Evolutionary conservation across 805 yeast genomes (phyloP), one percentile per base, ranked within the genome.

Genomic region (Metschnikowia kofuensis): DNA sequence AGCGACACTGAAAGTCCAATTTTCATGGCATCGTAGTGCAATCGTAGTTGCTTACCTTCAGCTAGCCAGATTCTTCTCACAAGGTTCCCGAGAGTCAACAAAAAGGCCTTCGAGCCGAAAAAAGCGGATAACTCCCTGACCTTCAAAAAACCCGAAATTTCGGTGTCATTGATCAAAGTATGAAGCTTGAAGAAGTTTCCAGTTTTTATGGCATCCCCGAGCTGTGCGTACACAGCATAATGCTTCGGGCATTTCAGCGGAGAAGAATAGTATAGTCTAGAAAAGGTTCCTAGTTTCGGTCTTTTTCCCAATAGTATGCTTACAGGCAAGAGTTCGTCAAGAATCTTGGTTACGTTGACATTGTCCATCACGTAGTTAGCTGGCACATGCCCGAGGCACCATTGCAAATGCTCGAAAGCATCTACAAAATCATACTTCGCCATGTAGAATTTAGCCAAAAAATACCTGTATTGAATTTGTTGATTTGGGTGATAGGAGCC

Each of bases 231-330:
- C 7, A 67, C 35, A 32, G 59, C 30, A 52, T 70, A 31, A 64
- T 62, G 62, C 38, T 51, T 39, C 51, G 67, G 50, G 30, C 40
- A 35, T 15, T n/a, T 34, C 57, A 56, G 40, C 40, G 55, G 48
- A 7, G 47, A 35, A 1, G 58, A 40, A 39, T 56, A 62, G 15
- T 44, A 69, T 21, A 38, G n/a, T 9, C 37, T 41, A 2, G 38
- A 32, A 15, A 62, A 29, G 14, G 12, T 15, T 0, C 38, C 53
- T 11, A 64, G 60, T 28, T 68, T 65, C 0, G 88, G 87, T 12
- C 68, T 50, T 42, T 76, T 75, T 0, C 89, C 89, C 37, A 82
- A 68, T 1, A 83, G 59, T 7, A 84, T 60, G 2, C 82, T 72
- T 0, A 77, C 67, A 0, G 89, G 84, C 1, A 83, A 52, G 37